phyloP scores from a whole-genome alignment of 306 rosid genomes.

The Erythrophleum fordii region DNA sequence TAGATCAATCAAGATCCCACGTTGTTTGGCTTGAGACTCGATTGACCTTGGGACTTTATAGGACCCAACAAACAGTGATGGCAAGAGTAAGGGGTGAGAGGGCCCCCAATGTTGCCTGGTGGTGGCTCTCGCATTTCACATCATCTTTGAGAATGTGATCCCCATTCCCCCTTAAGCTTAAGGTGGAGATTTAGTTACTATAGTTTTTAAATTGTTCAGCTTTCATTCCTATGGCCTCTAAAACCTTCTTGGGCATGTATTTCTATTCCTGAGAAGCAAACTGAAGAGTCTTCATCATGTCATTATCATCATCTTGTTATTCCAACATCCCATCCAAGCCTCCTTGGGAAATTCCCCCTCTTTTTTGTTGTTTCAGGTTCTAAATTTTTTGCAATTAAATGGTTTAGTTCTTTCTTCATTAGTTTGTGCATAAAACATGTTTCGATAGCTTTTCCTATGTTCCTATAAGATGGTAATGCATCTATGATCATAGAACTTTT shows the following conservation, averaged over 20 bases:
- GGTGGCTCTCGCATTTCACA: conserved; percentile 55
- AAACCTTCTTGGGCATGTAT: conserved; percentile 26
- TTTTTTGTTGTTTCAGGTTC: conserved; percentile 61
- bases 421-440: too few species aligned
- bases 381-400: too few species aligned
- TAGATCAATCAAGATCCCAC: too few species aligned
- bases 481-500: not conserved
- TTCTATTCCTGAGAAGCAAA: not conserved
- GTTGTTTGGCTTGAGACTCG: too few species aligned
- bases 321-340: conserved; percentile 52
- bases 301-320: conserved; percentile 9
- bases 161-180: conserved; percentile 35
- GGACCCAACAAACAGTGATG: too few species aligned
- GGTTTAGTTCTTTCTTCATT: conserved; percentile 44
- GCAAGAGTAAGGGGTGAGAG: too few species aligned
- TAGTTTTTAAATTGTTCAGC: conserved; percentile 40
- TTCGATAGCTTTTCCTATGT: too few species aligned
- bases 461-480: too few species aligned
- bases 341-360: conserved; percentile 46
- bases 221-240: conserved; percentile 46
- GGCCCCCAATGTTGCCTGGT: conserved; percentile 37
- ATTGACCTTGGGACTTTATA: too few species aligned
- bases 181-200: conserved; percentile 34
- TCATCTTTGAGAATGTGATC: conserved; percentile 64
- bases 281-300: not conserved